Percentiles rank a stretch among this genome's conserved stretches.
Evolutionary conservation across 495 filamentous ascomycete species (phyloP).

Genomic region (Bombardia bombarda): DNA sequence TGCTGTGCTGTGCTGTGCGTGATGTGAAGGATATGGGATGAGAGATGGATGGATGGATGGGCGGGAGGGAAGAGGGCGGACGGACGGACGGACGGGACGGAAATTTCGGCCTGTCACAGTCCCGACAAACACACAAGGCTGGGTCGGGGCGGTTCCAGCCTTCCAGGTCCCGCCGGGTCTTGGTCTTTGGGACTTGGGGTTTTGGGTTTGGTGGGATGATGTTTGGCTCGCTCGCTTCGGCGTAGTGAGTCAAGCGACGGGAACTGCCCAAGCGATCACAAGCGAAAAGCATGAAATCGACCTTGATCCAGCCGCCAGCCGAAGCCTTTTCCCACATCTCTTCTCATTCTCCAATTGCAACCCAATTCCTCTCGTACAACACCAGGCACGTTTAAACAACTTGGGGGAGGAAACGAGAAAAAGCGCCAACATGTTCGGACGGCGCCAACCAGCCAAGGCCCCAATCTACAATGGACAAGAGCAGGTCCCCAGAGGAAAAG

Average conservation of each 20-base stretch:
- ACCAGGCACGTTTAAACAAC: too few relatives aligned
- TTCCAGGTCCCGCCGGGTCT: too few relatives aligned
- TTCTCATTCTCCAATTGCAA: slow-evolving; percentile 8
- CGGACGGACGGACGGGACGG: not conserved
- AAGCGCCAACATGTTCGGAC: too few relatives aligned
- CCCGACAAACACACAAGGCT: not conserved
- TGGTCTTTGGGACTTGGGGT: not conserved
- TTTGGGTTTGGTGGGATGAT: slow-evolving; percentile 5
- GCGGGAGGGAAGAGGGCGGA: not conserved
- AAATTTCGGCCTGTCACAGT: not conserved
- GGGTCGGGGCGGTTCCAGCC: too few relatives aligned
- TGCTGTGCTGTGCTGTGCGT: too few relatives aligned
- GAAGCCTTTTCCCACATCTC: too few relatives aligned
- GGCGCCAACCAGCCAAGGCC: too few relatives aligned
- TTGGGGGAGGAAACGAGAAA: slow-evolving; percentile 2
- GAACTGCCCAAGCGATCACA: slow-evolving; percentile 17
- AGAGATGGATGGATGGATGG: not conserved
- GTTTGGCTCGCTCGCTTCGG: slow-evolving; percentile 26
- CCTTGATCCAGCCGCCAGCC: not conserved
- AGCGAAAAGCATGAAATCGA: slow-evolving; percentile 16
- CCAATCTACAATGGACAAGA: too few relatives aligned
- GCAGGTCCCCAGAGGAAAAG: not conserved
- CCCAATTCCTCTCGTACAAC: too few relatives aligned
- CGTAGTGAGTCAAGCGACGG: slow-evolving; percentile 19
- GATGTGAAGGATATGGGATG: not conserved